Evolutionary conservation across 805 yeast genomes (phyloP).

Genomic region (Komagataella populi): DNA sequence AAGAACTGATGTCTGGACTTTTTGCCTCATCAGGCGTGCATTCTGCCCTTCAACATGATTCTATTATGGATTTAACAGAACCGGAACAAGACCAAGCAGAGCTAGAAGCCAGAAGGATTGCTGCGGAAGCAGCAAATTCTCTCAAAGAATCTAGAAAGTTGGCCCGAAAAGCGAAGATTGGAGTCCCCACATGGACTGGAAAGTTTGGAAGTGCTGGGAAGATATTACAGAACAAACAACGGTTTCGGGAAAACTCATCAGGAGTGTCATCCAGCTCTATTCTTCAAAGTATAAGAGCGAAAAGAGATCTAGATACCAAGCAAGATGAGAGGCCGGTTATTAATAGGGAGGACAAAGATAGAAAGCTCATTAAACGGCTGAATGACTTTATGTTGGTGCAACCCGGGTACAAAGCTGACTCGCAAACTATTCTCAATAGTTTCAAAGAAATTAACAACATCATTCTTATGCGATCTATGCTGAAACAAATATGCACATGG

Average conservation of each 20-base stretch:
- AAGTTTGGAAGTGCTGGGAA: constrained; percentile 77
- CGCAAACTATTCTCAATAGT: constrained; percentile 13
- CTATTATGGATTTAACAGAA: constrained; percentile 41
- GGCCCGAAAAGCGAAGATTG: constrained; percentile 36
- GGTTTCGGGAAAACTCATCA: neutral
- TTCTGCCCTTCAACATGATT: constrained; percentile 68
- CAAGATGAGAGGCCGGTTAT: neutral
- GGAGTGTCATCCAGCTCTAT: constrained; percentile 33
- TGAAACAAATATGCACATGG: constrained; percentile 60
- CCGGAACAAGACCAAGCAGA: constrained; percentile 45
- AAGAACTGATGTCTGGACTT: constrained; percentile 59
- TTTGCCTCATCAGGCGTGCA: constrained; percentile 64
- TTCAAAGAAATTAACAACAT: constrained; percentile 27
- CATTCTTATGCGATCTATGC: constrained; percentile 49
- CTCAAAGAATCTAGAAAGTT: constrained; percentile 45
- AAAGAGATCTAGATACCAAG: constrained; percentile 19
- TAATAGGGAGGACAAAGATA: constrained; percentile 3
- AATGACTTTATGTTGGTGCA: constrained; percentile 15
- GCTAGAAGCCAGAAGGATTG: constrained; percentile 46
- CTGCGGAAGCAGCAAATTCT: constrained; percentile 49
- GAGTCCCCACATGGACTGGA: constrained; percentile 96
- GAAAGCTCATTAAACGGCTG: constrained; percentile 8
- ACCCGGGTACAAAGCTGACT: constrained; percentile 17
- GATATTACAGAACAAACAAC: constrained; percentile 15
- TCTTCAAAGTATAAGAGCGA: constrained; percentile 30